These are phyloP conservation scores for Maudiozyma humilis DNA, from an alignment of 1,139 yeast species.

Conservation along the genomic window DNA sequence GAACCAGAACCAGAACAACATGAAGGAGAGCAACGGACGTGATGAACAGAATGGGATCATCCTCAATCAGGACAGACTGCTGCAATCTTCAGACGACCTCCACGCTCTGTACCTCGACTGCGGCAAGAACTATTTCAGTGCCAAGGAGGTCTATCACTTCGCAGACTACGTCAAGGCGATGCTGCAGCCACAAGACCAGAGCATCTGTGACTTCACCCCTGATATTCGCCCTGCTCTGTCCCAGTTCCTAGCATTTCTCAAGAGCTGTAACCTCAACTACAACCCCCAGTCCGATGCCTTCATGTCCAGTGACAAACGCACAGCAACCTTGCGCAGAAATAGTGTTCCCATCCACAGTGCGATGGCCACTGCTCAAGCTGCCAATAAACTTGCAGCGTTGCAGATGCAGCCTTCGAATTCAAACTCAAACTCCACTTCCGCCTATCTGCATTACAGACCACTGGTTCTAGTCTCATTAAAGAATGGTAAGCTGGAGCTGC, in stretches of 20 bases:
- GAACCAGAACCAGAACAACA: neutral
- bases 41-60: conserved; percentile 22
- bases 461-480: conserved; percentile 74
- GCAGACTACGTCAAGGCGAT: conserved; percentile 21
- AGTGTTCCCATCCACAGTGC: conserved; percentile 3
- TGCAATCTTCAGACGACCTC: conserved; percentile 24
- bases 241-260: conserved; percentile 20
- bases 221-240: conserved; percentile 2
- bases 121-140: conserved; percentile 29
- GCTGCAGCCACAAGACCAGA: conserved; percentile 2
- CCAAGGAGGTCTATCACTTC: conserved; percentile 22
- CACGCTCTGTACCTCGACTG: conserved; percentile 24
- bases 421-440: conserved; percentile 11
- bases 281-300: conserved; percentile 25
- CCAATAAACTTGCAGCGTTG: neutral
- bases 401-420: neutral
- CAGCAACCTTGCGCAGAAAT: neutral
- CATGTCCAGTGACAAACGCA: conserved; percentile 9
- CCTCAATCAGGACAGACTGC: conserved; percentile 18
- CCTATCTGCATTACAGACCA: conserved; percentile 33
- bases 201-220: neutral
- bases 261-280: conserved; percentile 25
- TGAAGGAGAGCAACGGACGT: neutral
- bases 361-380: neutral
- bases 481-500: conserved; percentile 79